Percentiles rank a stretch among this genome's conserved stretches.
phyloP scores from a whole-genome alignment of 495 filamentous ascomycete species.

The Bacidia gigantensis region DNA sequence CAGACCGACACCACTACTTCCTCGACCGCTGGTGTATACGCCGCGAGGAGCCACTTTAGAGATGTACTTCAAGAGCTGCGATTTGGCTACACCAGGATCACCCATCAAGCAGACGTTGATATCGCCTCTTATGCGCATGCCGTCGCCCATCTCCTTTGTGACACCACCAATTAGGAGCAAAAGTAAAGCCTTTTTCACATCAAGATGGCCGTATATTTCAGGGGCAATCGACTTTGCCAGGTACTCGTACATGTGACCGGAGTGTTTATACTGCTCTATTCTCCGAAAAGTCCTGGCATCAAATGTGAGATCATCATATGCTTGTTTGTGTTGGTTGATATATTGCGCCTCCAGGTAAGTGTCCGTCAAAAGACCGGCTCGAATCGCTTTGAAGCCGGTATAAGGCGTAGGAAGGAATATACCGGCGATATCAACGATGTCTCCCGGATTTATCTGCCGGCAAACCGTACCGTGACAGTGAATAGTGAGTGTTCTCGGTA shows the following conservation, averaged over 20 bases:
- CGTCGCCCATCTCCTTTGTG: slow-evolving; percentile 92
- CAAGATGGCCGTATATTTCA: slow-evolving; percentile 90
- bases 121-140: slow-evolving; percentile 95
- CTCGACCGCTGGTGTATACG: slow-evolving; percentile 94
- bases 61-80: slow-evolving; percentile 94
- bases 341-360: slow-evolving; percentile 94
- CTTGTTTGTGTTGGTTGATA: slow-evolving; percentile 91
- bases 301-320: slow-evolving; percentile 74
- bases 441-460: slow-evolving; percentile 78
- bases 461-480: slow-evolving; percentile 80
- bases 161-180: slow-evolving; percentile 92
- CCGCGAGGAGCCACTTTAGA: slow-evolving; percentile 94
- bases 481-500: slow-evolving; percentile 77
- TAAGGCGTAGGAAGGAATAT: slow-evolving; percentile 97
- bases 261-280: slow-evolving; percentile 65
- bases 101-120: slow-evolving; percentile 99
- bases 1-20: slow-evolving; percentile 90
- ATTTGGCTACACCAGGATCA: slow-evolving; percentile 98
- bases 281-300: slow-evolving; percentile 63
- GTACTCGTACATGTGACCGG: slow-evolving; percentile 87
- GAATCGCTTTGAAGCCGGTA: slow-evolving; percentile 93
- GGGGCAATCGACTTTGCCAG: slow-evolving; percentile 91
- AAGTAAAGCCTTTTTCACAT: slow-evolving; percentile 95
- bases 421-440: slow-evolving; percentile 82
- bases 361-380: slow-evolving; percentile 85